These are phyloP conservation scores for Pythium monospermum DNA, from an alignment of 352 stramenopile species.

Conservation along the genomic window DNA sequence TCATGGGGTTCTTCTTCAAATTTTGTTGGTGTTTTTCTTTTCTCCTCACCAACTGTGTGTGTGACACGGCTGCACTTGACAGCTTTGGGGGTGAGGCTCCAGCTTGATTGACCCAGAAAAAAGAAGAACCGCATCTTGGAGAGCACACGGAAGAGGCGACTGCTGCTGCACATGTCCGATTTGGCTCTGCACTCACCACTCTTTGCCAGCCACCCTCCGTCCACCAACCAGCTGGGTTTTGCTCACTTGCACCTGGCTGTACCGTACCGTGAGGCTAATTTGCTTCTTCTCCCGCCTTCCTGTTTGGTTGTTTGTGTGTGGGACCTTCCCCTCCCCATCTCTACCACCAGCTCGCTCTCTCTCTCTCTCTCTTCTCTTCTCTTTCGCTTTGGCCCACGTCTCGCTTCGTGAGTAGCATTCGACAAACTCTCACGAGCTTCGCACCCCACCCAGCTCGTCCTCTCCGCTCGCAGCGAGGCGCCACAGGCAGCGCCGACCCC, in stretches of 20 bases:
- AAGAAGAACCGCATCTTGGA: not conserved
- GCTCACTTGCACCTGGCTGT: not conserved
- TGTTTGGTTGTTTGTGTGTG: constrained; percentile 16
- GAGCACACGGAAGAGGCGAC: too few species aligned
- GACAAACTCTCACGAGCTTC: constrained; percentile 8
- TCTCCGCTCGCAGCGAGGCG: constrained; percentile 16
- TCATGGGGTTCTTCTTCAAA: too few species aligned
- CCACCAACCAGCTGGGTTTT: not conserved
- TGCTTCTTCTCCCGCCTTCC: constrained; percentile 2
- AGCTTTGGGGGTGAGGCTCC: too few species aligned
- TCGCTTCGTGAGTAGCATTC: constrained; percentile 12
- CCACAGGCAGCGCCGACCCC: constrained; percentile 14
- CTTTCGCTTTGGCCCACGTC: not conserved
- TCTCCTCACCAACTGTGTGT: not conserved
- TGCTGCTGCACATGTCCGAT: too few species aligned
- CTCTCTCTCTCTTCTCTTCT: not conserved
- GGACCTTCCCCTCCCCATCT: constrained; percentile 3
- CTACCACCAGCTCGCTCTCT: constrained; percentile 6
- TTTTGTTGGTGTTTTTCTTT: too few species aligned
- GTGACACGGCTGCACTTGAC: too few species aligned
- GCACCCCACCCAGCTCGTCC: not conserved
- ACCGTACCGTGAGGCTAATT: constrained; percentile 13
- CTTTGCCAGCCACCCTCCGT: too few species aligned
- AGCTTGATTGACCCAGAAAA: too few species aligned
- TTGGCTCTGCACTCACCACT: not conserved